A percentile compares a stretch with the other conserved stretches of the same genome.
phyloP scores from a whole-genome alignment of 495 filamentous ascomycete species.

The Hypomontagnella monticulosa region DNA sequence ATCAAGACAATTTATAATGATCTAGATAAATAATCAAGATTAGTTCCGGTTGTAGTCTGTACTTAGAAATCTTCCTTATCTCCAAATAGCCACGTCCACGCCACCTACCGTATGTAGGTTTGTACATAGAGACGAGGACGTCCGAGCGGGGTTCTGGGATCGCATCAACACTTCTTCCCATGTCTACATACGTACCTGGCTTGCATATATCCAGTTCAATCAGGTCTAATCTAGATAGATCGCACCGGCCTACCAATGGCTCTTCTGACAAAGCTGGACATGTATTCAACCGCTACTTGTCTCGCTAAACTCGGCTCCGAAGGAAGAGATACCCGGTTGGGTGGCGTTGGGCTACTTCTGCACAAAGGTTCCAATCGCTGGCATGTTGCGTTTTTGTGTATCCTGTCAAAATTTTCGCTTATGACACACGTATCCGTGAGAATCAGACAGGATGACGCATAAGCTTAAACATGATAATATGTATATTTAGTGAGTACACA shows the following conservation, averaged over 20 bases:
- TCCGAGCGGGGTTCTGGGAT: constrained; percentile 17
- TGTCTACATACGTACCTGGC: not conserved
- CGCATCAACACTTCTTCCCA: constrained; percentile 2
- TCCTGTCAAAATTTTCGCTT: constrained; percentile 12
- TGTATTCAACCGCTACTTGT: not conserved
- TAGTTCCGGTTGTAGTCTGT: not conserved
- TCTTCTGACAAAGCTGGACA: constrained; percentile 2
- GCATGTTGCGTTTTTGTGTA: constrained; percentile 9
- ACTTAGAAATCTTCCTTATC: not conserved
- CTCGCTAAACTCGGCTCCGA: constrained; percentile 32
- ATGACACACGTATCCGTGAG: not conserved
- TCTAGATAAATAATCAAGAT: not conserved
- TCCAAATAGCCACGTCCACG: constrained; percentile 8
- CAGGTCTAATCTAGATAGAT: constrained; percentile 12
- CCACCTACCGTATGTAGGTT: constrained; percentile 13
- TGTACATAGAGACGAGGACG: not conserved
- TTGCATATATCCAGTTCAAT: constrained; percentile 14
- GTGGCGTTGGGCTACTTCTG: constrained; percentile 25
- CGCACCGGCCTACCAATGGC: constrained; percentile 7
- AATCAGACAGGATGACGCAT: no score
- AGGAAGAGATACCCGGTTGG: constrained; percentile 6
- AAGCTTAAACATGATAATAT: no score
- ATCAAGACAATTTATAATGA: not conserved
- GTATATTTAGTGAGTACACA: no score
- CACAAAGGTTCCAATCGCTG: constrained; percentile 30